Base-by-base conservation (phyloP, 2,329 filamentous ascomycete species). In the Thielaviopsis euricoi region DNA sequence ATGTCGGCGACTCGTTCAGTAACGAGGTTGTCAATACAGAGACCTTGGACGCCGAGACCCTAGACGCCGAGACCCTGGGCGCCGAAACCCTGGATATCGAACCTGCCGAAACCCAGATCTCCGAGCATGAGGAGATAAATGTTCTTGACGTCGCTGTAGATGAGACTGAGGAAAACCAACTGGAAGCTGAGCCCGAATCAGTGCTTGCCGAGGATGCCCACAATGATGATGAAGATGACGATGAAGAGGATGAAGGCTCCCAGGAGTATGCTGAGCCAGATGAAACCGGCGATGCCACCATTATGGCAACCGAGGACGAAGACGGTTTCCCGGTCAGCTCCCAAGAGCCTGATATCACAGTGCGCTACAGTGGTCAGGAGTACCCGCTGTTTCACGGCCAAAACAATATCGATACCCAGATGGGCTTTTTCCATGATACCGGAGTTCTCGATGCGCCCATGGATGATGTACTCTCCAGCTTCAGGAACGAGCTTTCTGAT, bases 361-460 rank as follows among this genome's bases (percentile, higher is more conserved):
- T 74, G 55, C 68, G 70, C 52, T 74, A 74, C 60, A 72, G 70
- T 56, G 72, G 71, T 40, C 69, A 73, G 17, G 70, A 74, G 54
- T 74, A 70, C 56, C 72, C 73, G 3, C 65, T 73, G 37, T 71
- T 74, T 57, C 71, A 65, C 46, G 61, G 61, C 15, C 60, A 63
- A 22, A 58, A 57, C 51, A 62, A 59, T 12, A 60, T 60, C 46
- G 61, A 63, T 61, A 64, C 22, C 61, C 68, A 19, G 66, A 72
- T 52, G 64, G 73, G 73, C 9, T 79, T 78, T 61, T 75, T 79
- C 46, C 68, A 73, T 7, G 70, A 73, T 43, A 61, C 65, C 0
- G 69, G 69, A 15, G 66, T 73, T 2, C 63, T 78, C 19, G 70
- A 76, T 46, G 68, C 70, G 12, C 71, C 70, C 1, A 70, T 79